Evolutionary conservation across 1,284 basidiomycete genomes (phyloP), one percentile per base, ranked within the genome.

Genomic region (Cryptococcus wingfieldii): DNA sequence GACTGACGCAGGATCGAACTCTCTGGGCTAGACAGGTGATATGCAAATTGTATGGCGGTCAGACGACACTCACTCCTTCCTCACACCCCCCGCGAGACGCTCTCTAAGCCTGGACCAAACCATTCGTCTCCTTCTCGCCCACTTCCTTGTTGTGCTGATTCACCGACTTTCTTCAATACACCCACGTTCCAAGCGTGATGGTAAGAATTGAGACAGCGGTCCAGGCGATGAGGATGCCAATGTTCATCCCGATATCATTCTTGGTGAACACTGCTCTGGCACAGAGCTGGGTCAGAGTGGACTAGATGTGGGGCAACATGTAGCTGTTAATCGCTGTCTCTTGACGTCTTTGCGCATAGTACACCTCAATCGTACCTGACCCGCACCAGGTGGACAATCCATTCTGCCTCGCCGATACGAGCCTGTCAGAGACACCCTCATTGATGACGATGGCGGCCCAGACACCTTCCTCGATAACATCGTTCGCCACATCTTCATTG

Each of bases 191-290:
- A 3, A 78, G 43, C 0, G 75, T 50, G 14, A 80, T 70, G 16
- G 80, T 81, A 53, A 77, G 67, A 18, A 77, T 72, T 39, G 58
- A 66, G 41, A 81, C 50, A 14, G 64, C 68, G 34, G 78, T 69
- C 81, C 81, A 83, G 1, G 72, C 79, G 45, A 82, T 48, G 27
- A 82, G 72, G 55, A 83, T 78, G 9, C 79, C 81, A 8, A 79
- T 71, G 64, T 80, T 80, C 42, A 63, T 59, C 6, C 72, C 80
- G 16, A 82, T 71, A 38, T 78, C 69, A 58, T 88, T 85, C 66
- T 82, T 83, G 1, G 86, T 87, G 44, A 10, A 63, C 63, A 13
- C 54, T 62, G 9, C 53, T 61, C 54, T 51, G n/a, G 47, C 62
- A 1, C 66, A 64, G 19, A 70, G 60, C n/a, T 52, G 18, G 12